Evolutionary conservation across 2,329 filamentous ascomycete species (phyloP), one percentile per base, ranked within the genome.

Genomic region (Penicillium sp.): DNA sequence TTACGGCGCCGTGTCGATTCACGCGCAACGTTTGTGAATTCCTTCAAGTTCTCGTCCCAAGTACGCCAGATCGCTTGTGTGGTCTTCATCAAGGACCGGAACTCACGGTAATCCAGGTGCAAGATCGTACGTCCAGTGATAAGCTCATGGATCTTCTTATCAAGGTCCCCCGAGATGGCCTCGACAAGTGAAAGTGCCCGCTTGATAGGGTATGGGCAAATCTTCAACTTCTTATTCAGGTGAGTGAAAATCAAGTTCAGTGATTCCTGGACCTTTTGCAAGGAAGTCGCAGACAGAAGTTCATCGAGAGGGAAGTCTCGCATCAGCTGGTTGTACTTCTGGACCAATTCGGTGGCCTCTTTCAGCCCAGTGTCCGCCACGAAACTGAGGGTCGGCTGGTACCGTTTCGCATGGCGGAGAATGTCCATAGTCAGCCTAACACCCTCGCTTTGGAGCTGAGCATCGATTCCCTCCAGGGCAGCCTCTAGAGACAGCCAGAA

Each of bases 281-380:
- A 76, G 1, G 92, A 93, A 0, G 92, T 95, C 1, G 94, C 92
- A 16, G 94, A 96, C 18, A 97, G 82, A 29, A 99, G 79, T 72
- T 99, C 94, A 69, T 97, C 93, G 34, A 99, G 80, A 0, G 94
- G 94, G 61, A 99, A 97, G 72, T 99, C 95, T 60, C 94, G 88
- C 90, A 99, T 97, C 25, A 99, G 83, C 76, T 96, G 90, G 71
- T 99, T 99, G 80, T 97, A 99, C 75, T 97, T 97, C 73, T 96
- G 91, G 45, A 99, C 95, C 71, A 90, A 89, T 59, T 99, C 94
- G 72, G 92, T 94, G 25, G 91, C 91, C 75, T 99, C 94, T 73
- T 96, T 96, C 71, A 99, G 75, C 3, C 94, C 93, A 35, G 94
- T 99, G 74, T 99, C 95, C 2, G 94, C 90, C 35, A 88, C 89